Evolutionary conservation across 331 rosid genomes (phyloP), one percentile per base, ranked within the genome.

Genomic region (Pyrus hybrid): DNA sequence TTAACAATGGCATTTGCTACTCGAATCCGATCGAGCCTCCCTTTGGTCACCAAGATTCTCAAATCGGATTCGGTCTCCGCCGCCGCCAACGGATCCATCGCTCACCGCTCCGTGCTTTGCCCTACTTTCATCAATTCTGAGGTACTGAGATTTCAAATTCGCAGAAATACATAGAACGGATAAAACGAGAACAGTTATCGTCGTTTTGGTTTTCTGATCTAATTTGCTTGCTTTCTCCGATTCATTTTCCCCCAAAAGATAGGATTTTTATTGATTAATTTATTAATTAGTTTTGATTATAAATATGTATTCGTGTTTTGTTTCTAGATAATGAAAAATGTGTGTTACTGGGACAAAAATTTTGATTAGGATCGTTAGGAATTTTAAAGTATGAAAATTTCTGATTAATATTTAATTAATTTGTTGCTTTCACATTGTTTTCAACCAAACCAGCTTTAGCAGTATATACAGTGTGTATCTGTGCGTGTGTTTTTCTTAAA

Each of bases 21-120:
- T 65, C 89, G 95, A 63, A 72, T 90, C 80, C 86, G 91, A 89
- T 92, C 97, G 81, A 86, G 88, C 75, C 70, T 90, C 49, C 79
- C 94, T 64, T 75, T 88, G 78, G 66, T 84, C 81, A 75, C 76
- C 80, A 88, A 90, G 80, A 60, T 74, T 77, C 74, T 86, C 68
- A 33, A 74, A 65, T 81, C 91, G 8, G 78, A 79, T 41, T 76
- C 88, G 20, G 6, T 85, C 53, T 67, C 83, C 67, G 47, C 80
- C 67, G 47, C 79, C 67, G 74, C 85, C 71, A 86, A 75, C 57
- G 69, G 84, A 80, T 85, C 89, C 77, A 57, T 77, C 32, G 82
- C 85, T 63, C 89, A 68, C 8, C 72, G 83, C 53, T 81, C 92
- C 56, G 81, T 82, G 11, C 63, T 81, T 58, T 73, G 76, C 62